Base-by-base conservation (phyloP, 2,329 filamentous ascomycete genomes). In the Xylaria arbuscula region DNA sequence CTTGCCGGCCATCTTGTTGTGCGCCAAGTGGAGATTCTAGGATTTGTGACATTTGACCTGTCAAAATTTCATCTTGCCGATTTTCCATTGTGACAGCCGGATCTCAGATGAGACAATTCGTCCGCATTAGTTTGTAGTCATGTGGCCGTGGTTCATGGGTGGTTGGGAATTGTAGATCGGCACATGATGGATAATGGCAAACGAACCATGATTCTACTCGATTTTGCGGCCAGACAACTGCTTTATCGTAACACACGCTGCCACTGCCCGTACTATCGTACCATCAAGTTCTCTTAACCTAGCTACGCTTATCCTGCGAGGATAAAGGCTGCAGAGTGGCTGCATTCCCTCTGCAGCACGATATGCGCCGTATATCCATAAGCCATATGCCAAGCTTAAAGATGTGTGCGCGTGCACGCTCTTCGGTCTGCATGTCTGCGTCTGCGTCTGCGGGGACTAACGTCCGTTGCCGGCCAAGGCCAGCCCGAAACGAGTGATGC, bases 71-170 rank as follows among this genome's bases (percentile, higher is more conserved):
- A 32, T 40, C 42, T 57, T 60, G 56, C 36, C 59, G n/a, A 54
- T 36, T 58, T 55, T 59, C 40, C 28, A 36, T 40, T 61, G 36
- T 48, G 19, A 56, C 15, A 45, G 60, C 54, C 47, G 56, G 57
- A 47, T 57, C 34, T 54, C 50, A 60, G 38, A 59, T 62, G 54
- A 71, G 67, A 62, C 67, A 64, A 28, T 59, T 61, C 32, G 58
- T 65, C 69, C 67, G 69, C 69, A 71, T 71, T 50, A 28, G 60
- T n/a, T 34, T 32, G 57, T 62, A 64, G 58, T 71, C 69, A 71
- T 71, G 64, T 71, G 69, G 58, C 57, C 48, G 45, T 24, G 50
- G 34, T 32, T 40, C 32, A 7, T 19, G n/a, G 34, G 28, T 61
- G 50, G 22, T 40, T 55, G 45, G 50, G 28, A 17, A 40, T 45